These are phyloP conservation scores for Chytriomyces sp. DNA, from an alignment of 192 early-diverging fungal genomes.

Conservation along the genomic window DNA sequence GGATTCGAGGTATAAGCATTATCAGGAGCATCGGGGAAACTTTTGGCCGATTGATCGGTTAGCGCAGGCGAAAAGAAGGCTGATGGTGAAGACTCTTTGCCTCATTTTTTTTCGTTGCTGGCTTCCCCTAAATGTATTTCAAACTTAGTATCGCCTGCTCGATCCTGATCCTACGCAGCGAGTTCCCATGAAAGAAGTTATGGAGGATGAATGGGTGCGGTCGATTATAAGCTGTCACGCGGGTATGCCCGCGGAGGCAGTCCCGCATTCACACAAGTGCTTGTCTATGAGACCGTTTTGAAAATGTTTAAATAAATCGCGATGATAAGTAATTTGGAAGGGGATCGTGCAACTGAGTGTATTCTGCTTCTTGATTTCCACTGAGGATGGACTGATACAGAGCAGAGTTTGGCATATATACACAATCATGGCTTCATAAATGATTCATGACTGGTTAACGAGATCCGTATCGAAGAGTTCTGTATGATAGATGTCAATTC, in stretches of 20 bases:
- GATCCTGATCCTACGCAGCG: conserved; percentile 74
- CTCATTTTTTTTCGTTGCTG: background rate
- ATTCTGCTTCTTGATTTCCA: too few species aligned
- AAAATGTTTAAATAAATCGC: too few species aligned
- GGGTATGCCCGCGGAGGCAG: conserved; percentile 18
- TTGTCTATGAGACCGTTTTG: conserved; percentile 7
- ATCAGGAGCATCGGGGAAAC: conserved; percentile 43
- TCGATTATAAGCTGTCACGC: conserved; percentile 9
- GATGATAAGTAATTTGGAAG: too few species aligned
- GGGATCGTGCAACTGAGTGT: too few species aligned
- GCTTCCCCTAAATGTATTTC: too few species aligned
- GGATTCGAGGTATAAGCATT: conserved; percentile 57
- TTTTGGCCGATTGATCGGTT: conserved; percentile 82
- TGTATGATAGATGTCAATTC: conserved; percentile 40
- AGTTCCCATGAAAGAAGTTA: conserved; percentile 29
- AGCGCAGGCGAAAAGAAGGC: conserved; percentile 64
- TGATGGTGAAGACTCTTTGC: conserved; percentile 57
- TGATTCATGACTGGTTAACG: conserved; percentile 50
- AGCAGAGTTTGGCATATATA: too few species aligned
- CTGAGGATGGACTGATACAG: too few species aligned
- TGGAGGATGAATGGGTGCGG: conserved; percentile 39
- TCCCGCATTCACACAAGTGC: conserved; percentile 2
- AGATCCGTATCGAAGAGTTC: conserved; percentile 96
- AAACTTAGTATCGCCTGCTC: conserved; percentile 66
- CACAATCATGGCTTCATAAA: too few species aligned